Evolutionary conservation across 305 asterid genomes (phyloP), one percentile per base, ranked within the genome.

Genomic region (Solanum hybrid): DNA sequence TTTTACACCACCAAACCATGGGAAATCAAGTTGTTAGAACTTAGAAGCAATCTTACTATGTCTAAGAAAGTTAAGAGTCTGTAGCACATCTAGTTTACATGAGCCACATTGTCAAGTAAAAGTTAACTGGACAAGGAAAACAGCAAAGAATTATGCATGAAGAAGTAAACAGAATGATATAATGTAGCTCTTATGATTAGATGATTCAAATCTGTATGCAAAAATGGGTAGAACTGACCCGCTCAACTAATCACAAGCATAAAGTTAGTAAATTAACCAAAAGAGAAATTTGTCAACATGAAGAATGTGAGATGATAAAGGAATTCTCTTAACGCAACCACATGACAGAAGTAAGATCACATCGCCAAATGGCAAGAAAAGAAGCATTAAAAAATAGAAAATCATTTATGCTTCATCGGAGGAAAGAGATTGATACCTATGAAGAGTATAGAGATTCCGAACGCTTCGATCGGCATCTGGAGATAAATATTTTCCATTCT

Each of bases 391-490:
- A 26, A 84, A 85, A 85, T 71, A 86, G 71, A 24, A 88, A 31
- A 61, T 4, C 77, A 33, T 84, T 20, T 61, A 86, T 33, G 88
- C 88, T 57, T 85, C 88, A 86, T 86, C 8, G 2, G 14, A 61
- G 88, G 26, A 22, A 61, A 84, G 86, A 87, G 26, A 85, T 36
- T 86, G 90, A 81, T 91, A 95, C 99, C 98, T 95, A 89, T 97
- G 99, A 91, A 97, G 99, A 78, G 94, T 95, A 93, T 97, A 97
- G 87, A 95, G 93, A 92, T 97, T 96, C 90, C 97, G 95, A 69
- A 95, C 95, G 83, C 96, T 93, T 91, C 93, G 92, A 93, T 97
- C 97, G 57, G 98, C 96, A 24, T 97, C 96, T 36, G 98, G 99
- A 61, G 98, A 94, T 33, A 97, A 92, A 90, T 97, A 97, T 61